Evolutionary conservation across 2,329 filamentous ascomycete species (phyloP), one percentile per base, ranked within the genome.

Genomic region (Sporothrix globosa): DNA sequence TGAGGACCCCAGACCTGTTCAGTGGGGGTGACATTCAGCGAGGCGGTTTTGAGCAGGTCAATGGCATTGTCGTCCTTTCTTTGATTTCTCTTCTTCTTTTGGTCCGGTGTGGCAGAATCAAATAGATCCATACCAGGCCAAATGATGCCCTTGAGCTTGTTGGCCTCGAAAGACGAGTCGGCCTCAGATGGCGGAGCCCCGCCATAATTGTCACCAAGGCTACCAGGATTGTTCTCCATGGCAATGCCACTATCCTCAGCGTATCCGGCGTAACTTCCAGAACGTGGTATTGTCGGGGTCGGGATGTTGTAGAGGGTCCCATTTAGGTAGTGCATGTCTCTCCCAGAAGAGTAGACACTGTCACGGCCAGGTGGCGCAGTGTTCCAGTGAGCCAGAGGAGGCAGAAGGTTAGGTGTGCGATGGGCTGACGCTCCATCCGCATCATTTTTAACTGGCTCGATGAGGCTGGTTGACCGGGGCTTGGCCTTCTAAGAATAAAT

Each of bases 101-200:
- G 90, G 72, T 90, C 87, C 19, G 88, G 85, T 4, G 90, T 91
- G 4, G 92, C 92, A 68, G 92, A 88, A 78, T 95, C 92, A 77
- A 94, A 93, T n/a, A 92, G 84, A 68, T 87, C 86, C 91, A 94
- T 94, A 21, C 92, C 92, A 2, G 90, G 89, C 84, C 89, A 93
- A 61, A 88, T 82, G n/a, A 90, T 82, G 2, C 91, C 91, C 78
- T 94, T 94, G 68, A 93, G 83, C 76, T 83, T 86, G 71, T 78
- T 82, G 14, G 34, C 34, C 34, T 30, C 44, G 21, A 73, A 63
- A 24, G 67, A 48, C 0, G 63, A 50, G 21, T 71, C 72, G 39
- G 74, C 74, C 14, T 79, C 79, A 3, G 77, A 76, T 0, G 72
- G 56, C 2, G 68, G 71, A 27, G 74, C 73, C 7, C 73, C 73